Base-by-base conservation (phyloP, 2,329 filamentous ascomycete genomes). In the Colletotrichum cereale region DNA sequence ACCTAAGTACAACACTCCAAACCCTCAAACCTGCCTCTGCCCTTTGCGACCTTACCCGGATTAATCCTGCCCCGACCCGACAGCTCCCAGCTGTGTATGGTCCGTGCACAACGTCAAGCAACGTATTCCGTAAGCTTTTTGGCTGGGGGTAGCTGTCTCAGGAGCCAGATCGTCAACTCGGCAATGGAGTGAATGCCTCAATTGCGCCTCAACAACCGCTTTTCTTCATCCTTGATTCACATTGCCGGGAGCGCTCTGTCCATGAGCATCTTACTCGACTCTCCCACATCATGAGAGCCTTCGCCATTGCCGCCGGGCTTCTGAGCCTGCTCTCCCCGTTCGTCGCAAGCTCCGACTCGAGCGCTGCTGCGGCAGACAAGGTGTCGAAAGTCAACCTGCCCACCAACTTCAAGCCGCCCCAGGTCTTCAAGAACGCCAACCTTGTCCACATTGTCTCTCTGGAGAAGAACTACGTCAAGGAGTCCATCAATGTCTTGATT, bases 401-500 rank as follows among this genome's bases (percentile, higher is more conserved):
- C 53, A 82, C 88, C 76, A 86, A 87, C 73, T 97, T 98, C 86
- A 92, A 89, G 82, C 95, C 96, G 65, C 92, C 95, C 18, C 93
- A 94, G 80, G 93, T 95, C 75, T 99, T 97, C 86, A 94, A 95
- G 85, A 98, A 99, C 83, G 88, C 88, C 82, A 98, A 99, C 81
- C 84, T 98, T 38, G 92, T 98, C 62, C 93, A 96, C 78, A 91
- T 93, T 74, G 92, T 97, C 79, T 97, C 97, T 75, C 84, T 98
- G 70, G 96, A 98, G 83, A 98, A 98, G 87, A 93, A 91, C 76
- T 98, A 96, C 78, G 91, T 91, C 66, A 92, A 95, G 79, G 96
- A 98, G 83, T 92, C 91, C 18, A 90, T 98, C 86, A 98, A 98
- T 83, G 92, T 97, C n/a, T 87, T 97, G 62, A 90, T 99, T 74